Percentiles rank a stretch among this genome's conserved stretches.
phyloP scores from a whole-genome alignment of 139 green algal genomes.

The Dunaliella primolecta region DNA sequence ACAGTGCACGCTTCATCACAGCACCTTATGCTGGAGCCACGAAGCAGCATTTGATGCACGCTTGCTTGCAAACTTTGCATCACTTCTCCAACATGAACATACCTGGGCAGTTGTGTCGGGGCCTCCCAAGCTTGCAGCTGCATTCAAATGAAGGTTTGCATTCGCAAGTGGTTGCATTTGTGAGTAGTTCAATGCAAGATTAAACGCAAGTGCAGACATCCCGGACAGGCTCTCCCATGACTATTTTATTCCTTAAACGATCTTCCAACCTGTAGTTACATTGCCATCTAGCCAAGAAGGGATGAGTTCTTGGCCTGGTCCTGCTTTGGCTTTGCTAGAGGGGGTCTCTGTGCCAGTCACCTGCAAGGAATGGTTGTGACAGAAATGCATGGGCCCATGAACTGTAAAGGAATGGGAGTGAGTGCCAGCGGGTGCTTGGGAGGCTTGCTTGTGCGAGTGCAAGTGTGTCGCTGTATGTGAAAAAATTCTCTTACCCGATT shows the following conservation, averaged over 20 bases:
- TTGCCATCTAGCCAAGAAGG: conserved; percentile 47
- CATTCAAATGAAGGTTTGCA: no score
- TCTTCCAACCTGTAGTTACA: no score
- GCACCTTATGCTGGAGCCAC: background rate
- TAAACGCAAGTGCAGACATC: no score
- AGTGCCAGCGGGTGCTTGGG: background rate
- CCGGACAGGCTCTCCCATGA: no score
- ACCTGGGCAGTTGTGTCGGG: conserved; percentile 58
- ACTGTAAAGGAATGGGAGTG: background rate
- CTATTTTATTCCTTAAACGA: no score
- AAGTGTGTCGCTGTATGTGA: no score
- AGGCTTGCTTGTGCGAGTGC: no score
- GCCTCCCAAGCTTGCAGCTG: conserved; percentile 47
- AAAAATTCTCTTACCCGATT: no score
- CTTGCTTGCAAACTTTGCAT: background rate
- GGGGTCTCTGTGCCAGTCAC: background rate
- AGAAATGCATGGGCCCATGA: no score
- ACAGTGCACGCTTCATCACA: no score
- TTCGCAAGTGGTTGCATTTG: no score
- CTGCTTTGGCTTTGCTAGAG: background rate
- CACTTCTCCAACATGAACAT: background rate
- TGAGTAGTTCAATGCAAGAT: no score
- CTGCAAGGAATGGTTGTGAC: background rate
- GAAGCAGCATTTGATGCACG: background rate
- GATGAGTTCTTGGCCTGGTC: conserved; percentile 9